phyloP scores from a whole-genome alignment of 371 early-diverging fungal genomes.

The Mortierella sp. region DNA sequence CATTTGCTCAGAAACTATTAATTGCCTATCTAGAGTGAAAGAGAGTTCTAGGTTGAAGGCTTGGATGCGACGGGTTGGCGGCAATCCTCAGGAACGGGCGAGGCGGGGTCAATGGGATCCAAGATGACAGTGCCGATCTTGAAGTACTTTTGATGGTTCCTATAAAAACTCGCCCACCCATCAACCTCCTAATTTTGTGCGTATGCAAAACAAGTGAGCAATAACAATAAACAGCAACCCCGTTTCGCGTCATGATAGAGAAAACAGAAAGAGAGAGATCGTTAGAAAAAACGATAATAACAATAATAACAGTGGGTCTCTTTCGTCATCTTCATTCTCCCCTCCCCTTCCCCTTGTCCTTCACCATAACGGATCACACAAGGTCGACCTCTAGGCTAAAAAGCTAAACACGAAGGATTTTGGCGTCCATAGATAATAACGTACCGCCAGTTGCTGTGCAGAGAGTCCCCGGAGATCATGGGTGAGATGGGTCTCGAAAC shows the following conservation, averaged over 20 bases:
- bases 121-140: conserved; percentile 88
- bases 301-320: too few relatives aligned
- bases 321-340: too few relatives aligned
- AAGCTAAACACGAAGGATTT: neutral
- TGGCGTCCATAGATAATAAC: neutral
- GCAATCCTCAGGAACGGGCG: conserved; percentile 86
- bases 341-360: too few relatives aligned
- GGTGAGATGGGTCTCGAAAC: conserved; percentile 92
- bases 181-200: conserved; percentile 68
- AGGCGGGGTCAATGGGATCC: conserved; percentile 82
- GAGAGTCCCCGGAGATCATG: conserved; percentile 92
- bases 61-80: conserved; percentile 54
- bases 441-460: conserved; percentile 77
- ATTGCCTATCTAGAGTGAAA: neutral
- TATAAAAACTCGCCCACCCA: conserved; percentile 93
- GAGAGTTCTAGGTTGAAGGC: conserved; percentile 11
- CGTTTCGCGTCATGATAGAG: conserved; percentile 8
- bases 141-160: conserved; percentile 85
- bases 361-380: neutral
- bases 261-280: conserved; percentile 3
- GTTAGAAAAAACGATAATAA: too few relatives aligned
- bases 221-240: too few relatives aligned
- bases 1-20: too few relatives aligned
- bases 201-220: neutral
- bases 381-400: neutral